A percentile compares a stretch with the other conserved stretches of the same genome.
These are phyloP conservation scores for Colletotrichum godetiae DNA, from an alignment of 2,329 filamentous ascomycete species.

Conservation along the genomic window DNA sequence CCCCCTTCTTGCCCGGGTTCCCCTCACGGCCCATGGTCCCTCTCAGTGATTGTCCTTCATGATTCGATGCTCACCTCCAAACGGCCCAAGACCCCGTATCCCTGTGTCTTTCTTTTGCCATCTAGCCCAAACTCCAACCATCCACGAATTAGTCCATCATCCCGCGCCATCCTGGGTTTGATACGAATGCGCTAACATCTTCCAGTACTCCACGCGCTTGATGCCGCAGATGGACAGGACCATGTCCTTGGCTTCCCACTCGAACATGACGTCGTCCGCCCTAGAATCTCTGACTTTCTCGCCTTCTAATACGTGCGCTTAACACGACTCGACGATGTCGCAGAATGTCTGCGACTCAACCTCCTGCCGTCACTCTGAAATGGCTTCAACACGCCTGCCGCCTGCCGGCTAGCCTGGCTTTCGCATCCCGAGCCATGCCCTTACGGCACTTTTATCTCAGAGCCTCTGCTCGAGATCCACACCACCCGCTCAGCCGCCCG, in stretches of 20 bases:
- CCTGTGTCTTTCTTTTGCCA: not conserved
- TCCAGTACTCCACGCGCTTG: not conserved
- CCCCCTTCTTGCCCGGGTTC: not conserved
- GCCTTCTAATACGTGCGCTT: slow-evolving; percentile 32
- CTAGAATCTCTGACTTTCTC: not conserved
- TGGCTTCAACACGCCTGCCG: not conserved
- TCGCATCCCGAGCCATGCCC: slow-evolving; percentile 1
- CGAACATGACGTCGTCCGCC: slow-evolving; percentile 28
- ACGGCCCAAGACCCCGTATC: not conserved
- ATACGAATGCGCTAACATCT: slow-evolving; percentile 1
- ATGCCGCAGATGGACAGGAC: slow-evolving; percentile 4
- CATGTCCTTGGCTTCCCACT: slow-evolving; percentile 16
- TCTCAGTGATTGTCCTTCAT: slow-evolving; percentile 7
- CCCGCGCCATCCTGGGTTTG: not conserved
- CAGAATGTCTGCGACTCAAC: not conserved
- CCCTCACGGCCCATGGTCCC: slow-evolving; percentile 5
- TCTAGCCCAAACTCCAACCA: not conserved
- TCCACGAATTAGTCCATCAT: not conserved
- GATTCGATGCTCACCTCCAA: not conserved
- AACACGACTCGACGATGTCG: slow-evolving; percentile 11
- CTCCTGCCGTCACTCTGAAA: not conserved
- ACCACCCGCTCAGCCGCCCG: not conserved
- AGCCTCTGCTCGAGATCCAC: not conserved
- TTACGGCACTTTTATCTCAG: not conserved
- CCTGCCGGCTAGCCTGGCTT: slow-evolving; percentile 4